Evolutionary conservation across 441 rosid species (phyloP).

Genomic region (Euphorbia schlechtendalii): DNA sequence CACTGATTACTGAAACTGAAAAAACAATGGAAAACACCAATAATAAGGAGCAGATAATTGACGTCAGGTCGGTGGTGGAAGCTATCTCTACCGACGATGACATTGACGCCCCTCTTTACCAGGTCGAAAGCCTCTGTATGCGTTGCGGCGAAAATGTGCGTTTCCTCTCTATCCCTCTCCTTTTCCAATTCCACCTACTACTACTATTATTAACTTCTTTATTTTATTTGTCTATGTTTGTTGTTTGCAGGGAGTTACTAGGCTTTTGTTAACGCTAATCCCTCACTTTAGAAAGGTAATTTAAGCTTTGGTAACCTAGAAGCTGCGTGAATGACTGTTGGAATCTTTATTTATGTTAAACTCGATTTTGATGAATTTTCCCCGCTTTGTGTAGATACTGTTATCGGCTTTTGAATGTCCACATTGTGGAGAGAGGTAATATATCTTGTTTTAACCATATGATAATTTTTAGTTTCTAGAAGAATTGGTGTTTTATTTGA

Average conservation of each 20-base stretch:
- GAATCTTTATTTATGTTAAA: too few relatives aligned
- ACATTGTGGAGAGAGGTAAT: conserved; percentile 83
- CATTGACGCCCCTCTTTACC: conserved; percentile 50
- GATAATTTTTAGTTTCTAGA: not conserved
- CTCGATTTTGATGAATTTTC: too few relatives aligned
- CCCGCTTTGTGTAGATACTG: conserved; percentile 52
- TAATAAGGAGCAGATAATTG: conserved; percentile 35
- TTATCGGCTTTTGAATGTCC: conserved; percentile 91
- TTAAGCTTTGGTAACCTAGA: not conserved
- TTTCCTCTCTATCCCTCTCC: not conserved
- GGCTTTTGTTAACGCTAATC: conserved; percentile 70
- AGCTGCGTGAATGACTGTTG: too few relatives aligned
- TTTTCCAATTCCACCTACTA: not conserved
- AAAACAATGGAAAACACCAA: conserved; percentile 11
- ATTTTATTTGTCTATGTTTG: not conserved
- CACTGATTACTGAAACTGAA: not conserved
- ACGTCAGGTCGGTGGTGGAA: conserved; percentile 82
- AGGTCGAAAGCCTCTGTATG: conserved; percentile 95
- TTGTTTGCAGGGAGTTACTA: conserved; percentile 52
- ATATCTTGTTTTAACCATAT: conserved; percentile 5
- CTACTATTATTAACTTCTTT: not conserved
- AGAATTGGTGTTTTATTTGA: not conserved
- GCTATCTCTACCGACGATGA: conserved; percentile 49
- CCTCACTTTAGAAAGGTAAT: conserved; percentile 88
- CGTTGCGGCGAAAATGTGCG: conserved; percentile 73